phyloP scores from a whole-genome alignment of 108 stramenopile genomes.

The Cyclotella sp. region DNA sequence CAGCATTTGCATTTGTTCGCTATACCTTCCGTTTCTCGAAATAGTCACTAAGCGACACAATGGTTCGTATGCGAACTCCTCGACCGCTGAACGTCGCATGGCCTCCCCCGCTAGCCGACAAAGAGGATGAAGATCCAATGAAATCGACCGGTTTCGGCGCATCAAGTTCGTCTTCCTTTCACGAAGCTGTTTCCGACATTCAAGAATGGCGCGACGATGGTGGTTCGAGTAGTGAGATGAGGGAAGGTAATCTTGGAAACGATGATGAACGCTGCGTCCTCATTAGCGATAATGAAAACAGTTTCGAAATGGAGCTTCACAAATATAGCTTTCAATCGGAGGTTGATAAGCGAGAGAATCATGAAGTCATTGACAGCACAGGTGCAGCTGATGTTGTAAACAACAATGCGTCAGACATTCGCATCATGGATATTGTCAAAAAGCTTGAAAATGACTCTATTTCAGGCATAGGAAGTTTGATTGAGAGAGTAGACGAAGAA shows the following conservation, averaged over 20 bases:
- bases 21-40: too few species aligned
- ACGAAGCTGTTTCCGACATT: neutral
- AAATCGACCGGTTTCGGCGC: neutral
- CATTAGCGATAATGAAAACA: neutral
- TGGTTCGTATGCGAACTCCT: neutral
- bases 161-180: conserved; percentile 1
- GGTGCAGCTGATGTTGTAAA: too few species aligned
- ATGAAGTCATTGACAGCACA: too few species aligned
- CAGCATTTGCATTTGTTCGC: too few species aligned
- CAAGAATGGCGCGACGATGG: neutral
- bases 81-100: neutral
- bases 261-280: neutral
- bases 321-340: too few species aligned
- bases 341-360: too few species aligned
- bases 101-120: neutral
- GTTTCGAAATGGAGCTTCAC: too few species aligned
- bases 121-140: neutral
- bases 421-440: too few species aligned
- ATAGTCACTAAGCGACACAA: neutral
- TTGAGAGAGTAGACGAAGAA: too few species aligned
- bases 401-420: too few species aligned
- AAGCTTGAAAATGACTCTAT: too few species aligned
- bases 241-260: neutral
- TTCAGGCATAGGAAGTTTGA: too few species aligned
- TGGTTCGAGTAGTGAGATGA: neutral